These are phyloP conservation scores for Arthrobotrys megalospora DNA, from an alignment of 2,329 filamentous ascomycete genomes.

Conservation along the genomic window DNA sequence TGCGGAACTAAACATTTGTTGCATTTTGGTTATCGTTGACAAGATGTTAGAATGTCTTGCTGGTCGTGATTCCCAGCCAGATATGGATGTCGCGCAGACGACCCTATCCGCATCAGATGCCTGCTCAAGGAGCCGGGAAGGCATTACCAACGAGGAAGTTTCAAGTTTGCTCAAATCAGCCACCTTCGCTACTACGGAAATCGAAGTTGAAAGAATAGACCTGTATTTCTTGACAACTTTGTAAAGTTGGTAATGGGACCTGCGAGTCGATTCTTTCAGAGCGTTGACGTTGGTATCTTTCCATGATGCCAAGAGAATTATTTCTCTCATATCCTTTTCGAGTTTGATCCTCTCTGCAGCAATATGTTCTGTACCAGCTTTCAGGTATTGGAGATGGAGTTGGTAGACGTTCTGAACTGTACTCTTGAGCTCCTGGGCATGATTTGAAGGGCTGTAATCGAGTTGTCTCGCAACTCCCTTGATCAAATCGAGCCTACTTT, in stretches of 20 bases:
- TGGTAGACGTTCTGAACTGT: conserved; percentile 39
- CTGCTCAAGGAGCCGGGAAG: conserved; percentile 65
- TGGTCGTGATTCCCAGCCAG: conserved; percentile 40
- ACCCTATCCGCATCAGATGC: conserved; percentile 67
- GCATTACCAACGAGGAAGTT: not conserved
- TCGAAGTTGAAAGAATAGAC: conserved; percentile 80
- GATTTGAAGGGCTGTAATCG: conserved; percentile 15
- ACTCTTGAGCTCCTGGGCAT: conserved; percentile 26
- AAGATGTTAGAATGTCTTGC: conserved; percentile 79
- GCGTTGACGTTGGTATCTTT: conserved; percentile 96
- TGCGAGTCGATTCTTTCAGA: conserved; percentile 87
- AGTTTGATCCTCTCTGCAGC: conserved; percentile 76
- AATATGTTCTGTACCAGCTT: conserved; percentile 19
- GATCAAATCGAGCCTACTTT: conserved; percentile 79
- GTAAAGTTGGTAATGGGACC: conserved; percentile 92
- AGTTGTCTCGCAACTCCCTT: conserved; percentile 43
- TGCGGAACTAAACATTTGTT: conserved; percentile 70
- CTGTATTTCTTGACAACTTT: conserved; percentile 92
- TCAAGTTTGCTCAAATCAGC: conserved; percentile 44
- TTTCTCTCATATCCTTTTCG: conserved; percentile 93
- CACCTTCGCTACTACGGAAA: conserved; percentile 70
- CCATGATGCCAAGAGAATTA: conserved; percentile 95
- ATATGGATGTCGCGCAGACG: conserved; percentile 26
- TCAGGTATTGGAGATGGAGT: conserved; percentile 48
- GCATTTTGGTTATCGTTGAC: conserved; percentile 82